These are phyloP conservation scores for Cyphellophora attinorum DNA, from an alignment of 2,329 filamentous ascomycete genomes.

Conservation along the genomic window DNA sequence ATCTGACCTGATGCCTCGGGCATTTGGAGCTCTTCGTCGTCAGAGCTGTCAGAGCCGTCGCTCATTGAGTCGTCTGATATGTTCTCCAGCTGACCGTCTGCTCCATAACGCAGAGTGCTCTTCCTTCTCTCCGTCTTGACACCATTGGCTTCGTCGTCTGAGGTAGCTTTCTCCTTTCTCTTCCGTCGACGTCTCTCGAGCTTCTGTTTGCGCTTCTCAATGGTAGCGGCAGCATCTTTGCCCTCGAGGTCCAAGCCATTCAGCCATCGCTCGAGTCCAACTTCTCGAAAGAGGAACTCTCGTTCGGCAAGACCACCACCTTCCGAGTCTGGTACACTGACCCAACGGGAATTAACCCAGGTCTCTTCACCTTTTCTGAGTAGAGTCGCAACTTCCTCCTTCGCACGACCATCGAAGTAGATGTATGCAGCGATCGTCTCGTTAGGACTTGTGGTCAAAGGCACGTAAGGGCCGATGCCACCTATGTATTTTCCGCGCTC, in stretches of 20 bases:
- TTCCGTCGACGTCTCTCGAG: slow-evolving; percentile 82
- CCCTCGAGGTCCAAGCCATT: slow-evolving; percentile 94
- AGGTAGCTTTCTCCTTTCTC: slow-evolving; percentile 48
- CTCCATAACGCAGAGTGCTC: slow-evolving; percentile 68
- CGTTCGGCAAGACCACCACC: slow-evolving; percentile 90
- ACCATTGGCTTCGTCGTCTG: slow-evolving; percentile 24
- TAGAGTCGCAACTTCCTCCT: slow-evolving; percentile 94
- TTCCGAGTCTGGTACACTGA: slow-evolving; percentile 82
- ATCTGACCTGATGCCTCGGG: slow-evolving; percentile 95
- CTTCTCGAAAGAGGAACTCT: slow-evolving; percentile 94
- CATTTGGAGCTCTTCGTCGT: slow-evolving; percentile 70
- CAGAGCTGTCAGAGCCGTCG: slow-evolving; percentile 53
- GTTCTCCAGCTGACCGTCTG: slow-evolving; percentile 63
- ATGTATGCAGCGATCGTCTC: slow-evolving; percentile 98
- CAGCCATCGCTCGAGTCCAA: slow-evolving; percentile 90
- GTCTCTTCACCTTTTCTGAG: slow-evolving; percentile 90
- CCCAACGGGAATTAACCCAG: slow-evolving; percentile 98
- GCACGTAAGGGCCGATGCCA: slow-evolving; percentile 73
- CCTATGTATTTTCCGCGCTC: slow-evolving; percentile 45
- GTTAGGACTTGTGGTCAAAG: slow-evolving; percentile 84
- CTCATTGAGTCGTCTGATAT: slow-evolving; percentile 60
- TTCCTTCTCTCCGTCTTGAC: slow-evolving; percentile 25
- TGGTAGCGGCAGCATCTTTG: slow-evolving; percentile 70
- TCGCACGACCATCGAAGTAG: slow-evolving; percentile 90
- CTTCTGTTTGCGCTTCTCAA: slow-evolving; percentile 52